phyloP scores from a whole-genome alignment of 768 basidiomycete species.

The Cyclocybe cylindracea region DNA sequence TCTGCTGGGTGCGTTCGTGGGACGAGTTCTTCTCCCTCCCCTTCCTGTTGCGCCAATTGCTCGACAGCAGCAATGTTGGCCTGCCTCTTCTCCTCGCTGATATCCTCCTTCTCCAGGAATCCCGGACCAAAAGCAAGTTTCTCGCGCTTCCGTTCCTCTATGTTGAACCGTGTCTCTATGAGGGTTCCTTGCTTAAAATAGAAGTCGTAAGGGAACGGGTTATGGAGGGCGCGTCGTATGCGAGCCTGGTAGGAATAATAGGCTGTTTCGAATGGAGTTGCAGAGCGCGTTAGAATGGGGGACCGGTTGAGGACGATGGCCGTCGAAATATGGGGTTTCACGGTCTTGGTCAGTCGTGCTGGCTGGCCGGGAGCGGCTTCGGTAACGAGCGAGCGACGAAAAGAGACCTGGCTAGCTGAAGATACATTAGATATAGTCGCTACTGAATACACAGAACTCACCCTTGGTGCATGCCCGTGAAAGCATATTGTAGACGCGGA shows the following conservation, averaged over 20 bases:
- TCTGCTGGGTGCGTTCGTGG: conserved; percentile 66
- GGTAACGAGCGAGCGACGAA: conserved; percentile 45
- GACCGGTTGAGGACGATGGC: conserved; percentile 79
- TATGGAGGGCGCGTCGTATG: conserved; percentile 81
- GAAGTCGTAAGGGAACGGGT: conserved; percentile 86
- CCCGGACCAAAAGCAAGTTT: conserved; percentile 69
- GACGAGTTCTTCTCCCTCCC: conserved; percentile 63
- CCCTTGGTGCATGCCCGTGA: conserved; percentile 20
- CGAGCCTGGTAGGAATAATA: conserved; percentile 85
- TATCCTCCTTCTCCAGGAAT: conserved; percentile 50
- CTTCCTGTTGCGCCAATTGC: conserved; percentile 57
- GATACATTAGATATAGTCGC: neutral
- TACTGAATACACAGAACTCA: neutral
- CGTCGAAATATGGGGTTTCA: conserved; percentile 47
- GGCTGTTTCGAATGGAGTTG: conserved; percentile 72
- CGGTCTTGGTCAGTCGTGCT: conserved; percentile 26
- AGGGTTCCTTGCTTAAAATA: conserved; percentile 93
- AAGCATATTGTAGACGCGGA: conserved; percentile 15
- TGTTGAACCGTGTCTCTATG: conserved; percentile 76
- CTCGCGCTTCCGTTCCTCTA: conserved; percentile 76
- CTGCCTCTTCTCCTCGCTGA: conserved; percentile 44
- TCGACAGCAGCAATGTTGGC: conserved; percentile 61
- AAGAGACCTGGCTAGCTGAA: conserved; percentile 14
- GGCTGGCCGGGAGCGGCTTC: conserved; percentile 26
- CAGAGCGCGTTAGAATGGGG: conserved; percentile 72